These are phyloP conservation scores for Udeniomyces megalosporus DNA, from an alignment of 768 basidiomycete genomes.

Conservation along the genomic window DNA sequence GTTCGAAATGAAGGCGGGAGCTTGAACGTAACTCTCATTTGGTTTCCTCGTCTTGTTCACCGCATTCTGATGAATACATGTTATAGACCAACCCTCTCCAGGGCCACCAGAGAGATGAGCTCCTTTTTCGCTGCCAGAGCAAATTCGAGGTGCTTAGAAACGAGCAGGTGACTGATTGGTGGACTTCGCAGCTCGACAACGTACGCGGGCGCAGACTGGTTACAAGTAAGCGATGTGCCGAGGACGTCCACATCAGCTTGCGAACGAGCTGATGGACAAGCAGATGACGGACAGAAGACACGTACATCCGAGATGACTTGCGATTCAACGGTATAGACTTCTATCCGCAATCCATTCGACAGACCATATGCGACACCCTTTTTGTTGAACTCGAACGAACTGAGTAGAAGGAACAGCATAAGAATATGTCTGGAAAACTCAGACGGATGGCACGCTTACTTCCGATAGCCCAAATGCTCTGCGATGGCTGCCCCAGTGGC, in stretches of 20 bases:
- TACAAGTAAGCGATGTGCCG: no score
- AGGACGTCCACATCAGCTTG: no score
- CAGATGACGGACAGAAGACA: no score
- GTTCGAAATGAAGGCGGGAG: not conserved
- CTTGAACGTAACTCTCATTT: not conserved
- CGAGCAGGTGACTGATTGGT: not conserved
- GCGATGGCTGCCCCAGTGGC: not conserved
- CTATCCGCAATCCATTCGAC: not conserved
- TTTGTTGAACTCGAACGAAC: not conserved
- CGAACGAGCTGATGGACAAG: no score
- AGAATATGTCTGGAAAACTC: not conserved
- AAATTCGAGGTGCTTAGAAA: not conserved
- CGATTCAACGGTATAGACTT: not conserved
- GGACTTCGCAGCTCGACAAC: conserved; percentile 3
- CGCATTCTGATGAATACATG: not conserved
- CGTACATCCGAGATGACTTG: not conserved
- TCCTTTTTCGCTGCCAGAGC: conserved; percentile 1
- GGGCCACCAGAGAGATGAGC: conserved; percentile 7
- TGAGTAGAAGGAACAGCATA: not conserved
- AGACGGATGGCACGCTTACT: no score
- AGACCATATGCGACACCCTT: not conserved
- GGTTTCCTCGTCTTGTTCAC: not conserved
- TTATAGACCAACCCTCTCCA: not conserved
- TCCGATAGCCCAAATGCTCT: not conserved
- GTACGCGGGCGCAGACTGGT: no score